Conservation (phyloP, 2,329 filamentous ascomycete species). For the Fusarium neocosmosporiellum region DNA sequence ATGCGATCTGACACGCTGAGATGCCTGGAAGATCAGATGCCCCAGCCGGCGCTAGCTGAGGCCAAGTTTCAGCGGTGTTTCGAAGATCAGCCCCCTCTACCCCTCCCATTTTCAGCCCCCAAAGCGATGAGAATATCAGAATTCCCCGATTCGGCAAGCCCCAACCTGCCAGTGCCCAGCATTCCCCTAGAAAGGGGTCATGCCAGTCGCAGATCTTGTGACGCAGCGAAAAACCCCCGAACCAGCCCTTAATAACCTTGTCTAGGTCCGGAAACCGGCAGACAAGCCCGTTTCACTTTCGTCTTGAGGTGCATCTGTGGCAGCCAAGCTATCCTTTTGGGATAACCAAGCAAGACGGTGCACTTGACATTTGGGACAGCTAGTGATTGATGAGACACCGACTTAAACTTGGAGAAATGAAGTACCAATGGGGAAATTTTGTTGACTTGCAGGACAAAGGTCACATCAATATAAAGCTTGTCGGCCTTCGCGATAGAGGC, state of each 20-base stretch:
- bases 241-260: not conserved
- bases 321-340: not conserved
- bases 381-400: not conserved
- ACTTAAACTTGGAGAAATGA: not conserved
- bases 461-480: not conserved
- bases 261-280: not conserved
- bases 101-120: not conserved
- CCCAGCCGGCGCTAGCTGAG: not conserved
- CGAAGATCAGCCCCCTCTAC: not conserved
- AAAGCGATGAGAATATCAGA: not conserved
- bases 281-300: not conserved
- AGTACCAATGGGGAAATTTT: not conserved
- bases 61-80: not conserved
- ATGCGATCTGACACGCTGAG: not conserved
- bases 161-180: not conserved
- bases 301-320: not conserved
- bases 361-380: not conserved
- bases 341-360: not conserved
- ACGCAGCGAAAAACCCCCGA: not conserved
- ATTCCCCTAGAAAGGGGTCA: not conserved
- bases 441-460: not conserved
- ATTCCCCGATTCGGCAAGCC: not conserved
- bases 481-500: not conserved
- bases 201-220: not conserved
- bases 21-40: not conserved